Evolutionary conservation across 2,329 filamentous ascomycete genomes (phyloP), one percentile per base, ranked within the genome.

Genomic region (Tolypocladium album): DNA sequence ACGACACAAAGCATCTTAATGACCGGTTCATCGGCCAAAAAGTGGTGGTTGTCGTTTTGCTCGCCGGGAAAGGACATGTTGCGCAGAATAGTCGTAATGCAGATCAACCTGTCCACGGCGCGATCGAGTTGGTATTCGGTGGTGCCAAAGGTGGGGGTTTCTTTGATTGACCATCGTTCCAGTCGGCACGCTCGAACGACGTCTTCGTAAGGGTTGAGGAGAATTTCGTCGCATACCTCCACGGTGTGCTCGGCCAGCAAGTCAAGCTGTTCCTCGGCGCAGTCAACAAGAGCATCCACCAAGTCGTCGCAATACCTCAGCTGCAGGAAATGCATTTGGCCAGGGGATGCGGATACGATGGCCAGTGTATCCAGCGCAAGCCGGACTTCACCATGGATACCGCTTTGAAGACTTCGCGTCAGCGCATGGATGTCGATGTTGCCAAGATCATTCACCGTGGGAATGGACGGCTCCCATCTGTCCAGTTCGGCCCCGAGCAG

Each of bases 371-470:
- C 94, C 53, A 99, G 78, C 2, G 93, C 93, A 63, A 96, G 76
- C 12, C 93, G 86, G n/a, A 96, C 88, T 74, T 99, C 94, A 6
- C 86, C 87, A 67, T 92, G 88, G 52, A 97, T 89, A 0, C 93
- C 93, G 59, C 89, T 95, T 70, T 96, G 92, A 43, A 99, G 78
- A 68, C 91, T 92, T 78, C 92, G 88, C 0, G 88, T 96, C 47
- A 99, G 80, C 24, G 93, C 92, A 65, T 92, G 88, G 36, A 97
- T 88, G 69, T 99, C 93, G 64, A 97, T 89, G 24, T 91, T 82
- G 11, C 93, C 94, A 58, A 97, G 80, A 67, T 97, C 92, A 27
- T 82, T 78, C 22, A 92, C 80, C 2, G 80, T 77, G 0, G 94
- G 93, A 43, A 92, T 80, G 60, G 89, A 88, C 0, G 92, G 91